Conservation (phyloP, 345 rosid genomes). For the Erysimum cheiranthoides region DNA sequence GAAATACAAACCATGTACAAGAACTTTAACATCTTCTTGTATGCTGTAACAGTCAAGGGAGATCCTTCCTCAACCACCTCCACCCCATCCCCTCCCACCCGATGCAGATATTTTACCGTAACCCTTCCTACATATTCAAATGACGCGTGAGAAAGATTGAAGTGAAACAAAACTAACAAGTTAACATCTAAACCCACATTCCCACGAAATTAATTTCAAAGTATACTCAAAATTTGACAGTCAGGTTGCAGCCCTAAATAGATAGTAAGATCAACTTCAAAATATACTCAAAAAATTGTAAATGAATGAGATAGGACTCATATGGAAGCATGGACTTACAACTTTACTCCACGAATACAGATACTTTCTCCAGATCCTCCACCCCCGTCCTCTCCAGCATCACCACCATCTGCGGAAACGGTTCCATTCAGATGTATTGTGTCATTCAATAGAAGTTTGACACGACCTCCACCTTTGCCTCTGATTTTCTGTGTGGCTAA, state of each 20-base stretch:
- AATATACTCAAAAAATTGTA: not conserved
- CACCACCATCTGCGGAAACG: conserved; percentile 80
- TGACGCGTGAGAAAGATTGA: conserved; percentile 29
- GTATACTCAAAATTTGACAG: conserved; percentile 4
- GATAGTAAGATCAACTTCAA: not conserved
- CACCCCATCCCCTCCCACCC: conserved; percentile 95
- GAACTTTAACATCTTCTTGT: conserved; percentile 85
- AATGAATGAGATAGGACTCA: conserved; percentile 15
- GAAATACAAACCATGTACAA: conserved; percentile 84
- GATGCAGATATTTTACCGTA: conserved; percentile 80
- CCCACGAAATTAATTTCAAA: conserved; percentile 19
- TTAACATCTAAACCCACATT: conserved; percentile 18
- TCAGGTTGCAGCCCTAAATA: conserved; percentile 21
- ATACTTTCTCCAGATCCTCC: conserved; percentile 99
- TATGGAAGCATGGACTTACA: conserved; percentile 61
- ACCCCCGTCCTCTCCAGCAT: conserved; percentile 77
- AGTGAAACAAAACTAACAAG: conserved; percentile 21
- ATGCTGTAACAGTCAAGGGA: conserved; percentile 95
- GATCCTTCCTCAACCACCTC: conserved; percentile 98
- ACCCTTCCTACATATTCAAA: conserved; percentile 79
- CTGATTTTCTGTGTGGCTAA: conserved; percentile 54
- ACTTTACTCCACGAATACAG: conserved; percentile 62
- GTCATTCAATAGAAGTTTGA: conserved; percentile 65
- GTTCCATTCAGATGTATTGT: conserved; percentile 81
- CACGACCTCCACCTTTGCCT: conserved; percentile 94